Conservation (phyloP, 805 yeast species). For the Jamesozyma rosinii region DNA sequence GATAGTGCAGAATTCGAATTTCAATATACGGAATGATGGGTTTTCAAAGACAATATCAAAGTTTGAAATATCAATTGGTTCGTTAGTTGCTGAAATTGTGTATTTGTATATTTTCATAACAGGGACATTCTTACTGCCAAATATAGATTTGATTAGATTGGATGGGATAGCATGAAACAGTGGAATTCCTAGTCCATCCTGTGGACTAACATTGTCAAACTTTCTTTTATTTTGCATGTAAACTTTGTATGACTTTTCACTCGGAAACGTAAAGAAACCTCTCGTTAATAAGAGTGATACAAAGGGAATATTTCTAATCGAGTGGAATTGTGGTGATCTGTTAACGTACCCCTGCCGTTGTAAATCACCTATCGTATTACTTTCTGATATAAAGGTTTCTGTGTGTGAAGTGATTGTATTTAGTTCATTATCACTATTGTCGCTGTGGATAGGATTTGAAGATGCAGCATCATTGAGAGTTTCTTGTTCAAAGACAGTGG, state of each 20-base stretch:
- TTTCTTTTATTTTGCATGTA: slow-evolving; percentile 25
- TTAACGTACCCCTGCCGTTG: slow-evolving; percentile 24
- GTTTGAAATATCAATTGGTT: slow-evolving; percentile 1
- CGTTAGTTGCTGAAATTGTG: slow-evolving; percentile 3
- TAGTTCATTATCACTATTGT: background rate
- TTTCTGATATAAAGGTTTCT: slow-evolving; percentile 18
- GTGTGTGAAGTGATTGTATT: slow-evolving; percentile 7
- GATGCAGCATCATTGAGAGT: background rate
- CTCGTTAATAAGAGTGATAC: slow-evolving; percentile 29
- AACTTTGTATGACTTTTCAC: slow-evolving; percentile 24
- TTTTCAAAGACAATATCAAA: slow-evolving; percentile 3
- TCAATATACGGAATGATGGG: slow-evolving; percentile 5
- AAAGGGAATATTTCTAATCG: slow-evolving; percentile 27
- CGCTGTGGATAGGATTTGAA: background rate
- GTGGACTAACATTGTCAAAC: slow-evolving; percentile 14
- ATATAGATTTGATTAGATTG: slow-evolving; percentile 24
- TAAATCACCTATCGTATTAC: slow-evolving; percentile 24
- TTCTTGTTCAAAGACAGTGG: background rate
- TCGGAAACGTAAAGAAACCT: slow-evolving; percentile 34
- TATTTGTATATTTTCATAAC: slow-evolving; percentile 28
- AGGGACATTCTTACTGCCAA: slow-evolving; percentile 20
- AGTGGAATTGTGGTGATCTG: slow-evolving; percentile 22
- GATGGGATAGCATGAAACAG: slow-evolving; percentile 29
- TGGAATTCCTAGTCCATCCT: slow-evolving; percentile 29
- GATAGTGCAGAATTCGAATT: slow-evolving; percentile 30